Percentiles rank a stretch among this genome's conserved stretches.
These are phyloP conservation scores for Protea cynaroides DNA, from an alignment of 164 flowering plant species.

Conservation along the genomic window DNA sequence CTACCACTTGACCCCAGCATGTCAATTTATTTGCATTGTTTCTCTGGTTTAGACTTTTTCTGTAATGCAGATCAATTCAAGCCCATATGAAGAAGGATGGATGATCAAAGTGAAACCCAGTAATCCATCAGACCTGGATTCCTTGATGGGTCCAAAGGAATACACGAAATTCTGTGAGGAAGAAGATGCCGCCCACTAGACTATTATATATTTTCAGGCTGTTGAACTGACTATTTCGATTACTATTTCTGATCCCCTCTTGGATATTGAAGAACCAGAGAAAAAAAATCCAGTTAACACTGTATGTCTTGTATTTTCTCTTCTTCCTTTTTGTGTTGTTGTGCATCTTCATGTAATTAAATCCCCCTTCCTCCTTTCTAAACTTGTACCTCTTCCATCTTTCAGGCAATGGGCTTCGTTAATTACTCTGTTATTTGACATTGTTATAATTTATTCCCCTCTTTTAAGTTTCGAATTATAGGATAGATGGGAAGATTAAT, in stretches of 20 bases:
- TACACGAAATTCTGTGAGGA: slow-evolving; percentile 75
- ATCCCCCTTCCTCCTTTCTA: too few relatives aligned
- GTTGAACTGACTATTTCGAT: too few relatives aligned
- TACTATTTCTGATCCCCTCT: slow-evolving; percentile 27
- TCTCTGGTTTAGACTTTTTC: background rate
- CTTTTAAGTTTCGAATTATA: too few relatives aligned
- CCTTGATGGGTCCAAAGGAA: slow-evolving; percentile 50
- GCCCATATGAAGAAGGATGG: slow-evolving; percentile 78
- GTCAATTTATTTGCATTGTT: background rate
- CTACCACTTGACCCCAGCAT: background rate
- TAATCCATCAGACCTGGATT: slow-evolving; percentile 46
- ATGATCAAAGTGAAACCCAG: slow-evolving; percentile 73
- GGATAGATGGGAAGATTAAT: too few relatives aligned
- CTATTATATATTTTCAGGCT: background rate
- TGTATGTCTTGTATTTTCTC: background rate
- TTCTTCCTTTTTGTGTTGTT: background rate
- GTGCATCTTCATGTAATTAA: slow-evolving; percentile 5
- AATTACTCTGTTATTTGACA: too few relatives aligned
- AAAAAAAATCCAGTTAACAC: background rate
- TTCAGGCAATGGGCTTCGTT: too few relatives aligned
- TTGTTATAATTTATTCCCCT: too few relatives aligned
- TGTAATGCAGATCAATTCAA: slow-evolving; percentile 41
- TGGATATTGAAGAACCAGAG: slow-evolving; percentile 39
- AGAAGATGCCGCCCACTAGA: slow-evolving; percentile 62
- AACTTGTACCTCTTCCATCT: too few relatives aligned